These are phyloP conservation scores for Bigelowiella natans DNA, from an alignment of 78 protist genomes.

Conservation along the genomic window DNA sequence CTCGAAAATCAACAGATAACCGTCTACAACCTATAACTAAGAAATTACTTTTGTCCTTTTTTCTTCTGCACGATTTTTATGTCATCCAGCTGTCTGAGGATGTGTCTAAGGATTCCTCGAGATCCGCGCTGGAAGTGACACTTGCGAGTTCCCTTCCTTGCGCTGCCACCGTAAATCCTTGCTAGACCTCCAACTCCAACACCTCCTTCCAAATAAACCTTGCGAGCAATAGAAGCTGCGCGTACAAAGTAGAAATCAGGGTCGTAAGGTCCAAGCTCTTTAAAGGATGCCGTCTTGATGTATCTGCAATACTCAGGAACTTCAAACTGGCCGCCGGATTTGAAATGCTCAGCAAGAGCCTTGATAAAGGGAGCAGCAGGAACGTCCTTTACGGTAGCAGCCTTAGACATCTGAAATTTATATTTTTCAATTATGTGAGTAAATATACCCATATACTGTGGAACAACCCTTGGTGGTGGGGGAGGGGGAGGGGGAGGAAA, in stretches of 20 bases:
- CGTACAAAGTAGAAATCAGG: constrained; percentile 95
- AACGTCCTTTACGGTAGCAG: constrained; percentile 78
- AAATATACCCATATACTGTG: neutral
- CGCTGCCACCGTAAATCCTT: neutral
- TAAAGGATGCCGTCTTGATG: constrained; percentile 78
- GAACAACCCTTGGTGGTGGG: neutral
- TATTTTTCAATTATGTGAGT: neutral
- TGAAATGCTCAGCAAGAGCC: constrained; percentile 78
- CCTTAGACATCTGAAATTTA: neutral
- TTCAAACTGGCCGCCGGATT: constrained; percentile 62
- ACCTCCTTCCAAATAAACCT: neutral
- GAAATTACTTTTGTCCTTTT: neutral
- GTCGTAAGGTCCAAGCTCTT: constrained; percentile 87
- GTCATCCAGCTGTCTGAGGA: neutral
- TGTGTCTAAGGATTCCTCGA: neutral
- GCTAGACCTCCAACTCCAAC: neutral
- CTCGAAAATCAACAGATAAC: too few species aligned
- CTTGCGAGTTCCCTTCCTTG: neutral
- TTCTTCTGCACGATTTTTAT: neutral
- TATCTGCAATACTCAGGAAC: constrained; percentile 83
- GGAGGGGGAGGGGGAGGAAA: neutral
- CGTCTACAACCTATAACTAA: too few species aligned
- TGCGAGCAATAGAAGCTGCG: constrained; percentile 39
- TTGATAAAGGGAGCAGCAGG: constrained; percentile 69
- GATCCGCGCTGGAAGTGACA: neutral